Base-by-base conservation (phyloP, 1,284 basidiomycete genomes). In the Ceratobasidium sp. region DNA sequence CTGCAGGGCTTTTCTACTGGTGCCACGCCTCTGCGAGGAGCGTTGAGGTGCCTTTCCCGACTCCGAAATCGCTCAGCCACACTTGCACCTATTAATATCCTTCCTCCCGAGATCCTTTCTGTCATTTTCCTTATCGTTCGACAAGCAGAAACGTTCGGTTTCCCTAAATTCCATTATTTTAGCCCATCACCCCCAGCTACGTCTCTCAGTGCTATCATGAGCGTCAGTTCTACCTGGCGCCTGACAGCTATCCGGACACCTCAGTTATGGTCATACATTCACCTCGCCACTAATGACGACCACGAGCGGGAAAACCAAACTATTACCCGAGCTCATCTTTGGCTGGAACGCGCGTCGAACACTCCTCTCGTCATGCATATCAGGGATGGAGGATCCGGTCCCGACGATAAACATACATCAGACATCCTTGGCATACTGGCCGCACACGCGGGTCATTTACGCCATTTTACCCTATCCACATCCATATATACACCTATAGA, bases 31-130 rank as follows among this genome's bases (percentile, higher is more conserved):
- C 41, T 45, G 15, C 67, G 56, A 27, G 9, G 17, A 6, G 45
- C 60, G 15, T 45, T n/a, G 41, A 47, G 17, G 17, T 63, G 22
- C 11, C 56, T 71, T 15, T 29, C 54, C n/a, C 53, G 67, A 31
- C 56, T 71, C 8, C 53, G 67, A 59, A 71, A 71, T 45, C 53
- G 44, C 19, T 59, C 54, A 5, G 31, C 67, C 0, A 33, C 22
- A n/a, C 45, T 71, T 5, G 41, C 44, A 6, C 67, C 67, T 0
- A 48, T 65, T 9, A 33, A 51, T 29, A 2, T 27, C 3, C 63
- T 65, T 6, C 63, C 63, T 6, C 27, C 63, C 24, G 63, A 65
- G 47, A 33, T 65, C 29, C 45, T 65, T 24, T 27, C 24, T 9
- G 33, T 8, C 47, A 65, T 65, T 9, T 65, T 65, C n/a, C 36